A percentile compares a stretch with the other conserved stretches of the same genome.
These are phyloP conservation scores for Mortierella hygrophila DNA, from an alignment of 192 early-diverging fungal genomes.

Conservation along the genomic window DNA sequence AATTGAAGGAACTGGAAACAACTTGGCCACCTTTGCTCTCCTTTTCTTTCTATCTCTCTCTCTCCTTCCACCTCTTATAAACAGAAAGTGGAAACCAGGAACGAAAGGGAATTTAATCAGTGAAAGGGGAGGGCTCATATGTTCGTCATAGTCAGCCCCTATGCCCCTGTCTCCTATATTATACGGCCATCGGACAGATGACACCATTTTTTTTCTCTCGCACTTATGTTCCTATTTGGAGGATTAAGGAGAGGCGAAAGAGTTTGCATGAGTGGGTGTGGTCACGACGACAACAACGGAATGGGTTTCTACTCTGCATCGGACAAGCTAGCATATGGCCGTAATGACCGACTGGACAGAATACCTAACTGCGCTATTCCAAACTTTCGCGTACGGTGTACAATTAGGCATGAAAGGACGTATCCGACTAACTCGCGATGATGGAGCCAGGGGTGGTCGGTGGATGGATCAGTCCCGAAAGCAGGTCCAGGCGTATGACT, in stretches of 20 bases:
- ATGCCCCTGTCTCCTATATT: neutral
- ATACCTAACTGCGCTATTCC: neutral
- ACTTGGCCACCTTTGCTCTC: neutral
- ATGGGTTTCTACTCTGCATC: neutral
- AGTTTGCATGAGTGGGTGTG: neutral
- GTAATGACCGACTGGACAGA: neutral
- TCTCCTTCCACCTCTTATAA: neutral
- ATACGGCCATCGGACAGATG: slow-evolving; percentile 5
- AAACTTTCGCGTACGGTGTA: neutral
- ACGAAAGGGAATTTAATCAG: neutral
- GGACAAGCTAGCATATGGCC: neutral
- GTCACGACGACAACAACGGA: slow-evolving; percentile 9
- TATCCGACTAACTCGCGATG: slow-evolving; percentile 60
- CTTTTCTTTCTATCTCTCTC: neutral
- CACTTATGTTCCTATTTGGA: neutral
- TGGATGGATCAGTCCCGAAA: slow-evolving; percentile 94
- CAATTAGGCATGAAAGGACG: slow-evolving; percentile 61
- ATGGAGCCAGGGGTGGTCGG: slow-evolving; percentile 48
- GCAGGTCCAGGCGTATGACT: slow-evolving; percentile 97
- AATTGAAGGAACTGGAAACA: slow-evolving; percentile 6
- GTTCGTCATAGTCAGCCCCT: neutral
- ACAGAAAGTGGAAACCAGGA: neutral
- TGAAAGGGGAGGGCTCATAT: neutral
- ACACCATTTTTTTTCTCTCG: neutral
- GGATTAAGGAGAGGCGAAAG: neutral